Conservation (phyloP, 352 stramenopile genomes). For the Phytophthora citrophthora region DNA sequence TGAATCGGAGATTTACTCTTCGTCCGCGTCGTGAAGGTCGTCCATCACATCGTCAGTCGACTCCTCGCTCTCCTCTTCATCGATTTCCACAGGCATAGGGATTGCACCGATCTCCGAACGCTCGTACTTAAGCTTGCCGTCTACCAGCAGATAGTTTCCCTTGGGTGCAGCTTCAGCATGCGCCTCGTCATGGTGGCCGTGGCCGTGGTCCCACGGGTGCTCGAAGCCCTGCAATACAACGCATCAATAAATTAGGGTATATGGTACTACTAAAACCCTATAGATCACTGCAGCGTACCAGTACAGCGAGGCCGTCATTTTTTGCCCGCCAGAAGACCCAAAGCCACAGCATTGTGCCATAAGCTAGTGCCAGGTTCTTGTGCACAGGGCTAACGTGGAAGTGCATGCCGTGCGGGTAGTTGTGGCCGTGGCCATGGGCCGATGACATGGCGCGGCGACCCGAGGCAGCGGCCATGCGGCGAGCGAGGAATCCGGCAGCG, state of each 20-base stretch:
- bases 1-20: slow-evolving; percentile 27
- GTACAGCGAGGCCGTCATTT: slow-evolving; percentile 79
- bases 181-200: slow-evolving; percentile 55
- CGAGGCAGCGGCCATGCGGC: slow-evolving; percentile 47
- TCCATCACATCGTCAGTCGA: slow-evolving; percentile 23
- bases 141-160: slow-evolving; percentile 40
- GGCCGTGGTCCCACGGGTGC: slow-evolving; percentile 86
- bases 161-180: slow-evolving; percentile 48
- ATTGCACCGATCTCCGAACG: slow-evolving; percentile 71
- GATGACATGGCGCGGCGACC: slow-evolving; percentile 69
- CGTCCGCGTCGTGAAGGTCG: slow-evolving; percentile 35
- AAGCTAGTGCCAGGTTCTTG: slow-evolving; percentile 88
- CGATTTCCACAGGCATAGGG: slow-evolving; percentile 59
- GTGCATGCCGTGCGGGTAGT: slow-evolving; percentile 88
- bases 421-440: slow-evolving; percentile 55
- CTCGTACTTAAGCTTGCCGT: slow-evolving; percentile 70
- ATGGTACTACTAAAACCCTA: not conserved
- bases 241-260: not conserved
- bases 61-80: slow-evolving; percentile 41
- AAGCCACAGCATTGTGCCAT: slow-evolving; percentile 91
- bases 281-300: slow-evolving; percentile 52
- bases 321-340: slow-evolving; percentile 92
- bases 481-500: slow-evolving; percentile 57
- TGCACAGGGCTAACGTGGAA: slow-evolving; percentile 90
- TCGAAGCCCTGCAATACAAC: slow-evolving; percentile 67